Conservation (phyloP, 306 rosid species). For the Fragaria nilgerrensis region DNA sequence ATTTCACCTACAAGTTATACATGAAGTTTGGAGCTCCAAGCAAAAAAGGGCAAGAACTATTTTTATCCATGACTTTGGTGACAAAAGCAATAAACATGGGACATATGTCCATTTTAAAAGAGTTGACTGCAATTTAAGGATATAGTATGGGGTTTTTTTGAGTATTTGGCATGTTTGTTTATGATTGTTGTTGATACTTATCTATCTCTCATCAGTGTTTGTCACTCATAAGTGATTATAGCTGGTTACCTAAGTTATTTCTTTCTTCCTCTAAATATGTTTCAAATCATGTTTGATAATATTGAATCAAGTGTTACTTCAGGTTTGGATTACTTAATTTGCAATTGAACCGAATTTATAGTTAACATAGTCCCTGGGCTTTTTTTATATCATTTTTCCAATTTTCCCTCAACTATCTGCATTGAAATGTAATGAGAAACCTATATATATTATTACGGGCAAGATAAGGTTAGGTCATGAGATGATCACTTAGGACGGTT, state of each 20-base stretch:
- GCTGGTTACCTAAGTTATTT: too few relatives aligned
- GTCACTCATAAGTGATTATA: too few relatives aligned
- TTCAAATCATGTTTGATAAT: background rate
- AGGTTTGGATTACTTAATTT: constrained; percentile 15
- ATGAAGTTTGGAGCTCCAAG: background rate
- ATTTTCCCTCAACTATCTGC: background rate
- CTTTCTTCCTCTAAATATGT: background rate
- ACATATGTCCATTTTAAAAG: too few relatives aligned
- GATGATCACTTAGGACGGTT: background rate
- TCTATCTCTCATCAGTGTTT: too few relatives aligned
- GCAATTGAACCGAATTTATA: constrained; percentile 19
- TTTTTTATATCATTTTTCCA: background rate
- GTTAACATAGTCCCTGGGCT: background rate
- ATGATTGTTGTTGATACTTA: too few relatives aligned
- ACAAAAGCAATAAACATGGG: too few relatives aligned
- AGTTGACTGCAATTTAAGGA: too few relatives aligned
- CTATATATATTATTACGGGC: background rate
- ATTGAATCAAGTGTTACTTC: background rate
- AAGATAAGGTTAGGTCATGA: background rate
- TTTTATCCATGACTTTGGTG: too few relatives aligned
- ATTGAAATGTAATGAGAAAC: background rate
- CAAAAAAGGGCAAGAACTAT: background rate
- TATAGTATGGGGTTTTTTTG: too few relatives aligned
- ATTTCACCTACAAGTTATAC: background rate
- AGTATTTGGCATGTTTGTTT: too few relatives aligned